phyloP scores from a whole-genome alignment of 2,329 filamentous ascomycete genomes.

The Sarocladium strictum region DNA sequence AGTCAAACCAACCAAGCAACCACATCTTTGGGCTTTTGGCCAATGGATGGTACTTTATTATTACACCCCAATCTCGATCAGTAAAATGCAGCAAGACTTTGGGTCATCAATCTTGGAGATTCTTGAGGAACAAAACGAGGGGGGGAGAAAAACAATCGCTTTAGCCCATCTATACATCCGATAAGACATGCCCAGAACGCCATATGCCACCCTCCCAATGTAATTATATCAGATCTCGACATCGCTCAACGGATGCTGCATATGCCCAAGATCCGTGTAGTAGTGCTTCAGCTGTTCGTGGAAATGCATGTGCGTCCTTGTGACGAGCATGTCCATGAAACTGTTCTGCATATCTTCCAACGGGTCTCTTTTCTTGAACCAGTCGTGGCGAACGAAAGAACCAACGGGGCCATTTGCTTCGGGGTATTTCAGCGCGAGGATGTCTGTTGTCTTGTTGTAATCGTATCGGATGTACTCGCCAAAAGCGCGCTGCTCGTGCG shows the following conservation, averaged over 20 bases:
- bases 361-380: constrained; percentile 15
- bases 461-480: constrained; percentile 20
- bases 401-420: constrained; percentile 17
- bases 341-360: background rate
- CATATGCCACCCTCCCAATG: too few relatives aligned
- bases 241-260: background rate
- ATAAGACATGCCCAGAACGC: too few relatives aligned
- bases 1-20: too few relatives aligned
- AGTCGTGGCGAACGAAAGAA: constrained; percentile 20
- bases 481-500: constrained; percentile 23
- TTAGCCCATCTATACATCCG: background rate
- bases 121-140: background rate
- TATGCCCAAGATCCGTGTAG: background rate
- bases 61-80: too few relatives aligned
- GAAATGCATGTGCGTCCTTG: constrained; percentile 3
- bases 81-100: too few relatives aligned
- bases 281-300: constrained; percentile 2
- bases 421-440: constrained; percentile 15
- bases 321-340: constrained; percentile 6
- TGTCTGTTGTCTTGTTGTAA: constrained; percentile 17
- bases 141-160: background rate
- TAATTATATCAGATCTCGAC: background rate
- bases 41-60: too few relatives aligned
- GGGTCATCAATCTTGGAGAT: too few relatives aligned
- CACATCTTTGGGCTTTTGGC: too few relatives aligned